phyloP scores from a whole-genome alignment of 768 basidiomycete species.

The Tricholoma furcatifolium region DNA sequence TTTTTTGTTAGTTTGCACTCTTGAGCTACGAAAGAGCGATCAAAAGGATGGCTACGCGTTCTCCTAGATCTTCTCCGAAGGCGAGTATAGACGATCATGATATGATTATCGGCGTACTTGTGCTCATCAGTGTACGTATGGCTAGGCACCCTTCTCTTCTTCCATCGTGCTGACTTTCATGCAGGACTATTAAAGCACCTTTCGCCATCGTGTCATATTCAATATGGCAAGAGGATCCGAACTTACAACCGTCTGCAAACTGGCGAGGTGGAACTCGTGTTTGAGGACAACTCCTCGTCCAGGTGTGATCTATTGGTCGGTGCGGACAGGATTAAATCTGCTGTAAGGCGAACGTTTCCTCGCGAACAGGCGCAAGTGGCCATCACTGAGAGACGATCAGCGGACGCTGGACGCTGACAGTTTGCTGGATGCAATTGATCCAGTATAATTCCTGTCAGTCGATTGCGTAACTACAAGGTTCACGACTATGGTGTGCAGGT shows the following conservation, averaged over 20 bases:
- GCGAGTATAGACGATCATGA: too few relatives aligned
- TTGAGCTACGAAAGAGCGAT: constrained; percentile 32
- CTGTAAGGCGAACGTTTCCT: constrained; percentile 27
- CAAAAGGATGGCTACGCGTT: constrained; percentile 25
- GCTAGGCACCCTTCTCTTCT: constrained; percentile 23
- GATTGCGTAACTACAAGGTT: constrained; percentile 17
- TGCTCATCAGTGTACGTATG: neutral
- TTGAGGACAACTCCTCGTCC: constrained; percentile 44
- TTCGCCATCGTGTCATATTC: constrained; percentile 28
- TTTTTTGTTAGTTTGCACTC: constrained; percentile 17
- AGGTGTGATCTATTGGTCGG: constrained; percentile 49
- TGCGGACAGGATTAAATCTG: constrained; percentile 36
- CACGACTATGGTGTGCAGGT: constrained; percentile 20
- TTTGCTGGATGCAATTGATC: constrained; percentile 20
- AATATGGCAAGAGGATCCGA: constrained; percentile 41
- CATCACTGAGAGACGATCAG: constrained; percentile 3
- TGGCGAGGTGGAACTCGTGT: constrained; percentile 28
- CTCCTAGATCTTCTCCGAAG: constrained; percentile 25
- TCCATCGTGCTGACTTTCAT: constrained; percentile 55
- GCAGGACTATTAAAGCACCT: constrained; percentile 40
- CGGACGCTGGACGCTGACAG: constrained; percentile 4
- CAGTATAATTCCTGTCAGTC: constrained; percentile 33
- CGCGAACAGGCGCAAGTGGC: constrained; percentile 14
- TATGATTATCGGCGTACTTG: too few relatives aligned
- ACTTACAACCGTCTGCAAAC: constrained; percentile 32